A percentile compares a stretch with the other conserved stretches of the same genome.
These are phyloP conservation scores for Aspergillus thermomutatus DNA, from an alignment of 2,329 filamentous ascomycete species.

Conservation along the genomic window DNA sequence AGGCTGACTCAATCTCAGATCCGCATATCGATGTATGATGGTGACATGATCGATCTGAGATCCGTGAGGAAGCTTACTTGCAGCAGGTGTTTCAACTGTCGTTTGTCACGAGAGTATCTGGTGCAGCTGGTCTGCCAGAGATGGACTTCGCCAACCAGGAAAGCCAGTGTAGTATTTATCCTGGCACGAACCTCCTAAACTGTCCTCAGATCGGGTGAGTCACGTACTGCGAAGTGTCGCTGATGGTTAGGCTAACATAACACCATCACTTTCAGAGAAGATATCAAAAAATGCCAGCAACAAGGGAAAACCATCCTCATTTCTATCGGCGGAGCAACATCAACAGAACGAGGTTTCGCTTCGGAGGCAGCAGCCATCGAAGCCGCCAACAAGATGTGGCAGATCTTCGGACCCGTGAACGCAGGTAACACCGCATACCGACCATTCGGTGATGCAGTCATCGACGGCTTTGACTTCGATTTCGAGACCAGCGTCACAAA, in stretches of 20 bases:
- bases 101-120: constrained; percentile 59
- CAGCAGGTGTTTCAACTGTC: constrained; percentile 60
- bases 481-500: constrained; percentile 62
- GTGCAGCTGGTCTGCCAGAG: constrained; percentile 46
- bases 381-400: constrained; percentile 64
- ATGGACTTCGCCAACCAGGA: constrained; percentile 65
- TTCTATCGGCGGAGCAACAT: constrained; percentile 70
- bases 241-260: not conserved
- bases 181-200: constrained; percentile 54
- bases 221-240: constrained; percentile 18
- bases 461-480: constrained; percentile 77
- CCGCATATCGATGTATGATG: not conserved
- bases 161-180: constrained; percentile 59
- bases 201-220: constrained; percentile 63
- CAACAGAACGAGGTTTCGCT: constrained; percentile 64
- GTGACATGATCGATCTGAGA: constrained; percentile 1
- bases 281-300: constrained; percentile 59
- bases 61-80: constrained; percentile 25
- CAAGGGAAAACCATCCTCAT: constrained; percentile 68
- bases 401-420: constrained; percentile 62
- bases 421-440: constrained; percentile 49
- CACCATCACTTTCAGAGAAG: constrained; percentile 27
- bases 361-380: constrained; percentile 49
- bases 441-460: constrained; percentile 62
- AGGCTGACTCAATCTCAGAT: not conserved